Evolutionary conservation across 2,329 filamentous ascomycete genomes (phyloP).

Genomic region (Calonectria pteridis): DNA sequence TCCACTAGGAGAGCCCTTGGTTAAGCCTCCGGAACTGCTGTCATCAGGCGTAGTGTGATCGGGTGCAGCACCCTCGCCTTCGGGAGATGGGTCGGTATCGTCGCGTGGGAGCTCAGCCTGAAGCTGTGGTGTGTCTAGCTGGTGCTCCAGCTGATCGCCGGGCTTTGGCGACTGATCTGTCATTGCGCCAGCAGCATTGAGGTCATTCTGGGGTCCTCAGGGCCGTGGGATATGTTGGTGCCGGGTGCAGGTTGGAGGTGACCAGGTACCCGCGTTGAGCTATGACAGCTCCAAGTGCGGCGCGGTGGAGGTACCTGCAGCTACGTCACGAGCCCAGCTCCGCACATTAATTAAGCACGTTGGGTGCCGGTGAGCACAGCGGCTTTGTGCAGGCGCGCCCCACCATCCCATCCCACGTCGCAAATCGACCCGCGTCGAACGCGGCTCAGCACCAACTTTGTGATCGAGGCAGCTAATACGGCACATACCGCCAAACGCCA

Average conservation of each 20-base stretch:
- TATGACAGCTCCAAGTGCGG: slow-evolving; percentile 41
- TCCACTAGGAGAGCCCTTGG: neutral
- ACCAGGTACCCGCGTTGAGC: slow-evolving; percentile 34
- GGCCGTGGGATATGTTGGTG: slow-evolving; percentile 28
- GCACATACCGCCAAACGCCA: neutral
- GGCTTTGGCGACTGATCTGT: slow-evolving; percentile 55
- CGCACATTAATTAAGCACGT: slow-evolving; percentile 16
- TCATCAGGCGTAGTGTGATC: slow-evolving; percentile 3
- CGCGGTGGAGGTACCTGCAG: slow-evolving; percentile 37
- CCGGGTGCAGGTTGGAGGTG: slow-evolving; percentile 19
- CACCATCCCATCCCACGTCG: slow-evolving; percentile 36
- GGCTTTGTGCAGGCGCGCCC: slow-evolving; percentile 34
- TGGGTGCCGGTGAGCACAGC: slow-evolving; percentile 1
- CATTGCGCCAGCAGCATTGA: slow-evolving; percentile 51
- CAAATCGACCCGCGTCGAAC: slow-evolving; percentile 36
- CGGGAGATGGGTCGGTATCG: slow-evolving; percentile 19
- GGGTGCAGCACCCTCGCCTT: slow-evolving; percentile 12
- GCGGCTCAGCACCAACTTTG: slow-evolving; percentile 25
- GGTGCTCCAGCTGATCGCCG: slow-evolving; percentile 44
- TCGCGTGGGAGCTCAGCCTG: slow-evolving; percentile 35
- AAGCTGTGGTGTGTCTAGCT: slow-evolving; percentile 32
- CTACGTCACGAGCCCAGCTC: slow-evolving; percentile 49
- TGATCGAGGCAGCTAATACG: neutral
- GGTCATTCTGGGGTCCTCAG: slow-evolving; percentile 46
- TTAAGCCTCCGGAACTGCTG: neutral